These are phyloP conservation scores for Fusarium multiceps DNA, from an alignment of 2,329 filamentous ascomycete species.

Conservation along the genomic window DNA sequence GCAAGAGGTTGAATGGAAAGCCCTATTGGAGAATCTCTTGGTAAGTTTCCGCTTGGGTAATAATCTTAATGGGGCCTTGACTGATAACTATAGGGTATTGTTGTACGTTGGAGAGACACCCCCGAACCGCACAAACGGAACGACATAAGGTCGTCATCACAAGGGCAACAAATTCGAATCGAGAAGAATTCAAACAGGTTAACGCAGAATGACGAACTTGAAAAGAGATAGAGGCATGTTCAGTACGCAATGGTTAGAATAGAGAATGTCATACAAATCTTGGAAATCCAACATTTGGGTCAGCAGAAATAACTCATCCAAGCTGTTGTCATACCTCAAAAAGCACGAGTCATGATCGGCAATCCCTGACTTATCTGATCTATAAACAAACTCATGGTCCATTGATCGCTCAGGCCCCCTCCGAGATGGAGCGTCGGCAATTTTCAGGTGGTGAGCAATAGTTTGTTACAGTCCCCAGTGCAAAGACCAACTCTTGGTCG, in stretches of 20 bases:
- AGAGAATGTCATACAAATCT: not conserved
- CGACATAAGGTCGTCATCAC: not conserved
- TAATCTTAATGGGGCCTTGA: rapidly evolving
- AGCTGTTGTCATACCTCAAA: not conserved
- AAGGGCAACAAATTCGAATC: not conserved
- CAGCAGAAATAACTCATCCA: too few species aligned
- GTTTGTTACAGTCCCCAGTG: not conserved
- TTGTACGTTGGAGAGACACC: slow-evolving; percentile 27
- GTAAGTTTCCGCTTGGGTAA: slow-evolving; percentile 59
- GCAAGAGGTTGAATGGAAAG: slow-evolving; percentile 68
- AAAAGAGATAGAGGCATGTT: not conserved
- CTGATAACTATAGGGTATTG: slow-evolving; percentile 35
- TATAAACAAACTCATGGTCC: not conserved
- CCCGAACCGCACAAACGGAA: slow-evolving; percentile 11
- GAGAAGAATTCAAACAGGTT: not conserved
- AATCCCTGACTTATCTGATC: not conserved
- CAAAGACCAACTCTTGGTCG: not conserved
- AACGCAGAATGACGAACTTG: not conserved
- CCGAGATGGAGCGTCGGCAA: not conserved
- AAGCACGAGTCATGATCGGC: not conserved
- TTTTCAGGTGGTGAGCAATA: not conserved
- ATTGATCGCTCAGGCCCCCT: not conserved
- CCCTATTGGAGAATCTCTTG: slow-evolving; percentile 69
- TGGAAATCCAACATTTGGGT: not conserved
- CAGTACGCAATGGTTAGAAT: not conserved